Base-by-base conservation (phyloP, 371 early-diverging fungal species). In the Chytridiales sp. region DNA sequence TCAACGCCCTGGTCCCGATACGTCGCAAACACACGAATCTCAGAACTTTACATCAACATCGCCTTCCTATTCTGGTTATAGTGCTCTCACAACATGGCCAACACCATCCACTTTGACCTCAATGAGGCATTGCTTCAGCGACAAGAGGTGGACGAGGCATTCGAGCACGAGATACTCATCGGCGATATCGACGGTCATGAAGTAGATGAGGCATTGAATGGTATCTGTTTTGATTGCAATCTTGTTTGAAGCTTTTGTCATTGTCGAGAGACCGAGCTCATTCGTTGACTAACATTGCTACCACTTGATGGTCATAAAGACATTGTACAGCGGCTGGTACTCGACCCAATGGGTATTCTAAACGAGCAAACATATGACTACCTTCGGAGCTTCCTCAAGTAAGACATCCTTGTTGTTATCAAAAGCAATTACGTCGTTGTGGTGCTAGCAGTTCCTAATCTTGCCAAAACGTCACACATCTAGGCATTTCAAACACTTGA, bases 361-460 rank as follows among this genome's bases (percentile, higher is more conserved):
- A 78, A 84, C 56, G 64, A 72, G 13, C 41, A 67, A 1, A 67
- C 78, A 2, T 87, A 83, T 68, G 88, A 85, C 64, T 74, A 78
- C 56, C 73, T 85, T 24, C 74, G 84, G 26, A 87, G 88, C 62
- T 87, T 87, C 53, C 70, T 90, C 62, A 86, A 85, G 89, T 88
- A 79, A 66, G 62, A n/a, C n/a, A 17, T 24, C 36, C 51, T 56
- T 35, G 29, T n/a, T n/a, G n/a, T n/a, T n/a, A n/a, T n/a, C 44
- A 26, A 21, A 15, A 9, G 3, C 6, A 32, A 5, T 40, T 3
- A 24, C 17, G 59, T 4, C 19, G 27, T 46, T 19, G 40, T 29
- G 38, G 19, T 26, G n/a, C 32, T 60, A 6, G n/a, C n/a, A 30
- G 42, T 24, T 40, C 41, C 36, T 36, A 24, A 26, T 27, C n/a